Percentiles rank a stretch among this genome's conserved stretches.
Evolutionary conservation across 805 yeast genomes (phyloP).

Genomic region (Ogataea siamensis): DNA sequence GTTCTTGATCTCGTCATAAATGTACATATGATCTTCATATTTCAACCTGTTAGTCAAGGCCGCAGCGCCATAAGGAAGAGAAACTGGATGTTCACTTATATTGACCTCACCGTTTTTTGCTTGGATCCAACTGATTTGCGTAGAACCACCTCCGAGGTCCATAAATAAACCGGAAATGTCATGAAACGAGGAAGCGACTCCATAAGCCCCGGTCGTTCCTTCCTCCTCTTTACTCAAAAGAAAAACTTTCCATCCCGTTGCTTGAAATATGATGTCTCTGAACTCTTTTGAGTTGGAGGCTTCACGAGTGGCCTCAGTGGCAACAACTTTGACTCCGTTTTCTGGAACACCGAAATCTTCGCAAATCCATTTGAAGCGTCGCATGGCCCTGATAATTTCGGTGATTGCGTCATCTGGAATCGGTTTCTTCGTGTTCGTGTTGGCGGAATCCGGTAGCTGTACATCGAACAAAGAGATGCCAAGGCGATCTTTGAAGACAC

Average conservation of each 20-base stretch:
- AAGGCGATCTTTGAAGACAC: conserved; percentile 70
- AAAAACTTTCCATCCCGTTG: conserved; percentile 66
- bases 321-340: conserved; percentile 62
- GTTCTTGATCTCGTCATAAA: conserved; percentile 52
- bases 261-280: conserved; percentile 50
- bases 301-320: conserved; percentile 72
- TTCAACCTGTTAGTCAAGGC: conserved; percentile 56
- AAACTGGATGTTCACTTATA: conserved; percentile 56
- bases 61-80: conserved; percentile 74
- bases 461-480: conserved; percentile 69
- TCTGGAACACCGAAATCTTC: conserved; percentile 68
- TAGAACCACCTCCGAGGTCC: conserved; percentile 73
- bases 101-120: conserved; percentile 53
- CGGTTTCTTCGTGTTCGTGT: conserved; percentile 40
- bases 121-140: conserved; percentile 68
- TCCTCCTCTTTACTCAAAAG: conserved; percentile 62
- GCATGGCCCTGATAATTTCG: conserved; percentile 62
- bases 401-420: conserved; percentile 55
- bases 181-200: conserved; percentile 72
- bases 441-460: conserved; percentile 41
- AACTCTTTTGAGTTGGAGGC: conserved; percentile 64
- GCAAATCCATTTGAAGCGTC: conserved; percentile 66
- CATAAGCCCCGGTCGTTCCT: conserved; percentile 65
- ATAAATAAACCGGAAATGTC: conserved; percentile 64
- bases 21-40: conserved; percentile 46